Percentiles rank a stretch among this genome's conserved stretches.
phyloP scores from a whole-genome alignment of 108 stramenopile genomes.

The Skeletonema tropicum region DNA sequence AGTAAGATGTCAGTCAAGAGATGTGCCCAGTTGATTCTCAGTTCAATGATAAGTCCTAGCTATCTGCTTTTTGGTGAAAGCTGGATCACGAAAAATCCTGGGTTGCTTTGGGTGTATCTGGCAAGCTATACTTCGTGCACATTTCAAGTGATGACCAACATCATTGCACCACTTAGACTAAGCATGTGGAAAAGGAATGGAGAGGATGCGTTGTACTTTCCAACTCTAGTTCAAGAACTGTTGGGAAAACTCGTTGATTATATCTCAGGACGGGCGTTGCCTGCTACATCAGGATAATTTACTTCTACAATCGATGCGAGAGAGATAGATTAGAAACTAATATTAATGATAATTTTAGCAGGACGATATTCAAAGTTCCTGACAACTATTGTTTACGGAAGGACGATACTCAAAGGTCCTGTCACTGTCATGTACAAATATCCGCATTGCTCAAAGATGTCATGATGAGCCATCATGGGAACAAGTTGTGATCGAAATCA shows the following conservation, averaged over 20 bases:
- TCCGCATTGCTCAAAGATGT: not conserved
- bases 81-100: constrained; percentile 71
- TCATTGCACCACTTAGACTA: constrained; percentile 10
- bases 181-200: constrained; percentile 22
- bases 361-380: not conserved
- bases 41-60: constrained; percentile 41
- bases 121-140: constrained; percentile 19
- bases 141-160: constrained; percentile 8
- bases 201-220: constrained; percentile 23
- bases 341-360: not conserved
- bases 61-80: constrained; percentile 34
- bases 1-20: constrained; percentile 67
- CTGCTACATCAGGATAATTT: too few species aligned
- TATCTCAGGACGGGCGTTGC: not conserved
- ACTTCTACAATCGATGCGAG: too few species aligned
- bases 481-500: constrained; percentile 32
- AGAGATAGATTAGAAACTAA: too few species aligned
- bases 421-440: not conserved
- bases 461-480: not conserved
- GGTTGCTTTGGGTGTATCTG: constrained; percentile 36
- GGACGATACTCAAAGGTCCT: too few species aligned
- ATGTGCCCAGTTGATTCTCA: constrained; percentile 54
- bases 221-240: constrained; percentile 1
- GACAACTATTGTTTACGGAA: too few species aligned
- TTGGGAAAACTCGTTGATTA: constrained; percentile 5